Evolutionary conservation across 2,329 filamentous ascomycete genomes (phyloP).

Genomic region (Botryosphaeria dothidea): DNA sequence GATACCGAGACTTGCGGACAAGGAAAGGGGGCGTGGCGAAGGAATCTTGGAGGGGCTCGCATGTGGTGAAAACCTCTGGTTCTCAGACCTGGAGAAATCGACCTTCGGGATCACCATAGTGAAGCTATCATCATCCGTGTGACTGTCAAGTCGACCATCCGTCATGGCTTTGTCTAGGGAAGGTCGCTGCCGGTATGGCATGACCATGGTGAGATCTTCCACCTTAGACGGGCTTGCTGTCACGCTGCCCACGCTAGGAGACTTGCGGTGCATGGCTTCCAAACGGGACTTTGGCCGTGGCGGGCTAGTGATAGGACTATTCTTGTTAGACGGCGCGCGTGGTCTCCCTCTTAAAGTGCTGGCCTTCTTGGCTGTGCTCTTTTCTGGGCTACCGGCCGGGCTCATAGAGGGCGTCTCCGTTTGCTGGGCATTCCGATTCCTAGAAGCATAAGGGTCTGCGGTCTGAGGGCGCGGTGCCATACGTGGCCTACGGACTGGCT

Average conservation of each 20-base stretch:
- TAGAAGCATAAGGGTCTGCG: conserved; percentile 54
- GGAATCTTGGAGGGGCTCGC: conserved; percentile 29
- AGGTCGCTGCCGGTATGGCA: conserved; percentile 39
- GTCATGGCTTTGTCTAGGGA: conserved; percentile 41
- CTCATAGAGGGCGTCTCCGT: conserved; percentile 51
- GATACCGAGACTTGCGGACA: conserved; percentile 5
- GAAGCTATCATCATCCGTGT: conserved; percentile 49
- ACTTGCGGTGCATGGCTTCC: conserved; percentile 34
- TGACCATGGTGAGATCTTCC: conserved; percentile 50
- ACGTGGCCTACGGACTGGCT: conserved; percentile 58
- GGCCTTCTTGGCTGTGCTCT: conserved; percentile 36
- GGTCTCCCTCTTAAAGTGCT: conserved; percentile 33
- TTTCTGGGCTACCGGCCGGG: conserved; percentile 46
- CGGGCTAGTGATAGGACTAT: conserved; percentile 36
- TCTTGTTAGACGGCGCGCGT: conserved; percentile 29
- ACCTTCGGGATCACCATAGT: conserved; percentile 52
- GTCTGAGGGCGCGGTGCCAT: conserved; percentile 52
- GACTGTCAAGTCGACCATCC: conserved; percentile 39
- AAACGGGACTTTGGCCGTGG: conserved; percentile 37
- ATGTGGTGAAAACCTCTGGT: conserved; percentile 17
- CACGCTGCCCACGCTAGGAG: conserved; percentile 33
- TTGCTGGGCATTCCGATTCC: conserved; percentile 31
- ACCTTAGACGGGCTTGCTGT: conserved; percentile 39
- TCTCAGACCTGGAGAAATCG: conserved; percentile 22
- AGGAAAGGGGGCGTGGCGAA: background rate